A percentile compares a stretch with the other conserved stretches of the same genome.
These are phyloP conservation scores for Exophiala calicioides DNA, from an alignment of 2,329 filamentous ascomycete species.

Conservation along the genomic window DNA sequence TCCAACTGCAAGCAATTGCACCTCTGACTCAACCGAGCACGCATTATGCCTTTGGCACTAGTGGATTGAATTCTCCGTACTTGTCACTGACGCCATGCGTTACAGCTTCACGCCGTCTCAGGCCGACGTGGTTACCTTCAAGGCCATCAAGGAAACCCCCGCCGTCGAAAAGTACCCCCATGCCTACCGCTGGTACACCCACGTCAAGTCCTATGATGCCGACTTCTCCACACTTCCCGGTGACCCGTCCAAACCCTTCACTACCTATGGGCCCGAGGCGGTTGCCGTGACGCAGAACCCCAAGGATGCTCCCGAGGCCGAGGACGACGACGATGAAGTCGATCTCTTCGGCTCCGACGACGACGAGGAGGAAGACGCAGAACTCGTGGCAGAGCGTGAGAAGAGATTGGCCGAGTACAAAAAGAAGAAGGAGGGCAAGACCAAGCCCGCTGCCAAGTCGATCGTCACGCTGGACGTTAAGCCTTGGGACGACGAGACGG, in stretches of 20 bases:
- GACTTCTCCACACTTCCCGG: slow-evolving; percentile 90
- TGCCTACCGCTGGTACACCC: slow-evolving; percentile 98
- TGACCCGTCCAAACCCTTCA: slow-evolving; percentile 85
- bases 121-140: slow-evolving; percentile 95
- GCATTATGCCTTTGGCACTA: slow-evolving; percentile 25
- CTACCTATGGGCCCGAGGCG: slow-evolving; percentile 85
- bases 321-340: slow-evolving; percentile 74
- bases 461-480: slow-evolving; percentile 95
- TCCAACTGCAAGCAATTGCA: slow-evolving; percentile 73
- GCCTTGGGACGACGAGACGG: slow-evolving; percentile 98
- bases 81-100: slow-evolving; percentile 17
- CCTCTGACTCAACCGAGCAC: slow-evolving; percentile 60
- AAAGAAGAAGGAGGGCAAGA: slow-evolving; percentile 94
- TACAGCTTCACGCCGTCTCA: slow-evolving; percentile 71
- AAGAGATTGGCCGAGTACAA: slow-evolving; percentile 90
- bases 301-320: slow-evolving; percentile 73
- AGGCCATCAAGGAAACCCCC: slow-evolving; percentile 76
- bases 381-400: slow-evolving; percentile 80
- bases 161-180: slow-evolving; percentile 85
- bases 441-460: slow-evolving; percentile 91
- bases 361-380: slow-evolving; percentile 90
- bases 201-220: slow-evolving; percentile 88
- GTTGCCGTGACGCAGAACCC: slow-evolving; percentile 78
- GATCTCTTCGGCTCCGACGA: slow-evolving; percentile 93
- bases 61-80: slow-evolving; percentile 5